Base-by-base conservation (phyloP, 495 filamentous ascomycete genomes). In the Penicillium argentinense region DNA sequence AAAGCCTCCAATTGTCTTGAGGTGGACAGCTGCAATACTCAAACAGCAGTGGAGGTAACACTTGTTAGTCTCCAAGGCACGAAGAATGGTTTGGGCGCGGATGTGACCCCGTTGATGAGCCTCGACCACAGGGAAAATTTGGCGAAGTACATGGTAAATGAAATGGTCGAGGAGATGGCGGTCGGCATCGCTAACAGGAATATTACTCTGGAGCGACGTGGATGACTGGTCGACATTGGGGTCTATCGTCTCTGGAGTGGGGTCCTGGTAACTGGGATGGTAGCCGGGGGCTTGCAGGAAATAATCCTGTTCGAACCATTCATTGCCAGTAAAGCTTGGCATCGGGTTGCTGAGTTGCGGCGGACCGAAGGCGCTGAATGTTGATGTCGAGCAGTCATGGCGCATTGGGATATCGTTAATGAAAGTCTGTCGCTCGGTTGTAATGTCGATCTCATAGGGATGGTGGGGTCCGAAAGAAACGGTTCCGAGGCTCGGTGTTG, bases 31-130 rank as follows among this genome's bases (percentile, higher is more conserved):
- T 11, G 93, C 79, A 51, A 96, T 91, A 74, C 91, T 96, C 45
- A 98, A 74, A 69, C 93, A 97, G 69, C 91, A 97, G 71, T 96
- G 91, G 13, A 96, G 76, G 67, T 97, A 98, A 49, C 80, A 87
- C 62, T 89, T 91, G 79, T 97, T 98, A 41, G 78, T 87, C 59
- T 91, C 86, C 18, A 98, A 73, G 14, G 92, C 84, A 2, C 83
- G 87, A 2, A 98, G 77, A 56, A 98, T 84, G 25, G 95, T 81
- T 50, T 89, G 82, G 0, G 87, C 82, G 42, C 87, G 80, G 21
- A 85, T 79, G 1, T 81, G 84, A 13, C 90, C 88, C 41, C 84
- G 84, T 62, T 91, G 89, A 62, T 95, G 95, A 13, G 83, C 81
- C 64, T 97, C 91, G 41, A 95, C 72, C 43, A 97, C 83, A 0